Base-by-base conservation (phyloP, 2,329 filamentous ascomycete genomes). In the Cytospora paraplurivora region DNA sequence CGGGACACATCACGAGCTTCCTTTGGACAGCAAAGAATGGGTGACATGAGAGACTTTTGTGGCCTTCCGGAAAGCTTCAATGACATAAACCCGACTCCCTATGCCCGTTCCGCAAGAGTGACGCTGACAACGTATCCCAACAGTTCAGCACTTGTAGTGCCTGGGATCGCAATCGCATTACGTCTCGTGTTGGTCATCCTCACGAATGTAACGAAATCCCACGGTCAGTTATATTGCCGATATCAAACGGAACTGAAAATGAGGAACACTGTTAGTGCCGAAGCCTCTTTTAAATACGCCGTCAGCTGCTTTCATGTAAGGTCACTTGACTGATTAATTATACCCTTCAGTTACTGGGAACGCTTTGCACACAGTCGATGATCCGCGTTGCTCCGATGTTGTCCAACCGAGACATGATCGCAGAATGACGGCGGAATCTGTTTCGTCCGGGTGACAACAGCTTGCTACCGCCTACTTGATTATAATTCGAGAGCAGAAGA, bases 391-490 rank as follows among this genome's bases (percentile, higher is more conserved):
- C 19, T 15, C 54, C 12, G 52, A 63, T 50, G 62, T 38, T 59
- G 56, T 53, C 47, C 60, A 50, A 59, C 59, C 52, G 35, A 56
- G 50, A 63, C 60, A 63, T 44, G 35, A 50, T 63, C n/a, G 7
- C 51, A 53, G 19, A 44, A 50, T 21, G 59, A 37, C 53, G 56
- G 62, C 63, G n/a, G 44, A 41, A 41, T 34, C n/a, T 63, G 63
- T 65, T 60, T 65, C 56, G 63, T 38, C 3, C 13, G 17, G 55
- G 44, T 56, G 44, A 65, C 59, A 65, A 57, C n/a, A 33, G 51
- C 59, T 56, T 54, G 38, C 33, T 19, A 38, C 59, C 27, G 55
- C 54, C 44, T 65, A 19, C 35, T 21, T 34, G 35, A 41, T 12
- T 27, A 27, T 27, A 4, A 4, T 27, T 27, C 27, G 27, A 37